Conservation (phyloP, 768 basidiomycete species). For the Strobilomyces echinocephalus region DNA sequence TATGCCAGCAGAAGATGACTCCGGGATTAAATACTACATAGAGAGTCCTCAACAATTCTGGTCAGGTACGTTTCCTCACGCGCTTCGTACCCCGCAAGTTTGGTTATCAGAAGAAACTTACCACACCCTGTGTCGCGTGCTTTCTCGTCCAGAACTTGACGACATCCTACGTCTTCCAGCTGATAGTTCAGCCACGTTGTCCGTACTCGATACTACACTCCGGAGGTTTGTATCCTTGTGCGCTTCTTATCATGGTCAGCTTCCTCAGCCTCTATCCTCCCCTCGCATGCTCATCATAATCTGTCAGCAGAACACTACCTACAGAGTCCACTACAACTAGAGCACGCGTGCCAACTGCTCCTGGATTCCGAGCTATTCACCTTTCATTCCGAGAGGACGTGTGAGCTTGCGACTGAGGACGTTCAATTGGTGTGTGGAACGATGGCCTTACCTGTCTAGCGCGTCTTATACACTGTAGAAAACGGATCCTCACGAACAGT, state of each 20-base stretch:
- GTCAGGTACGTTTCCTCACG: conserved; percentile 57
- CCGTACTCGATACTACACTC: conserved; percentile 72
- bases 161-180: conserved; percentile 68
- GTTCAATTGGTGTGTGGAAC: conserved; percentile 52
- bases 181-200: conserved; percentile 56
- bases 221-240: conserved; percentile 74
- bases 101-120: conserved; percentile 4
- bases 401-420: conserved; percentile 69
- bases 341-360: conserved; percentile 74
- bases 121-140: neutral
- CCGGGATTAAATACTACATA: conserved; percentile 80
- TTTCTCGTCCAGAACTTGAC: conserved; percentile 65
- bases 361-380: conserved; percentile 82
- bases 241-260: conserved; percentile 81
- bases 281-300: conserved; percentile 3
- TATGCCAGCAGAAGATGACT: conserved; percentile 47
- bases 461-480: conserved; percentile 40
- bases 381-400: conserved; percentile 91
- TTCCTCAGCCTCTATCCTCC: neutral
- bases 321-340: conserved; percentile 75
- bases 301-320: conserved; percentile 68
- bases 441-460: neutral
- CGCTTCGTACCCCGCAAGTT: conserved; percentile 4
- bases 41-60: conserved; percentile 85
- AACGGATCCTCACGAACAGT: conserved; percentile 80